Conservation (phyloP, 2,329 filamentous ascomycete genomes). For the Alternaria brassicicola region DNA sequence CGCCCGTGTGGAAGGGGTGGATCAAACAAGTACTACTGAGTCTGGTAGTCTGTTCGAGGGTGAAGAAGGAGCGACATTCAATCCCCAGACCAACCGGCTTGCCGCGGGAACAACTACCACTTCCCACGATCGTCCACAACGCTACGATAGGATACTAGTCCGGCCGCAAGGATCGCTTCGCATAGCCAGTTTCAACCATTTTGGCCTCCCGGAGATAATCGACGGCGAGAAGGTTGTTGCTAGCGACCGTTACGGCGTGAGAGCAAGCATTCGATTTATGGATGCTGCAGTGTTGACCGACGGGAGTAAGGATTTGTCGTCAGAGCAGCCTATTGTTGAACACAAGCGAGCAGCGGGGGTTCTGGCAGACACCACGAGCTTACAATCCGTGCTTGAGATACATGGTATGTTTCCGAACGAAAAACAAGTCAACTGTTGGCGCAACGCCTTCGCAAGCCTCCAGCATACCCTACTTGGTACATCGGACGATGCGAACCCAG, state of each 20-base stretch:
- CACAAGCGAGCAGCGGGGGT: slow-evolving; percentile 14
- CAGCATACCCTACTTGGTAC: slow-evolving; percentile 52
- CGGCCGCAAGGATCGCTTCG: slow-evolving; percentile 51
- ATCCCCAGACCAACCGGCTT: slow-evolving; percentile 63
- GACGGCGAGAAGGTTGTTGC: slow-evolving; percentile 27
- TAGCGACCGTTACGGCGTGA: slow-evolving; percentile 63
- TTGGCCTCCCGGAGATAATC: slow-evolving; percentile 55
- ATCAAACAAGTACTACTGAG: slow-evolving; percentile 41
- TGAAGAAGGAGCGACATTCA: slow-evolving; percentile 69
- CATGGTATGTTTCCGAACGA: slow-evolving; percentile 55
- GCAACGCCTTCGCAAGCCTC: slow-evolving; percentile 56
- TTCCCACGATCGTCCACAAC: slow-evolving; percentile 65
- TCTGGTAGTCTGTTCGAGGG: slow-evolving; percentile 57
- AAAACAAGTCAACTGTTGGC: slow-evolving; percentile 52
- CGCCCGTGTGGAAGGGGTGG: slow-evolving; percentile 53
- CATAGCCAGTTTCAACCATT: slow-evolving; percentile 61
- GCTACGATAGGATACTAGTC: slow-evolving; percentile 69
- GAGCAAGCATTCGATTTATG: slow-evolving; percentile 44
- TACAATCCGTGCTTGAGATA: slow-evolving; percentile 21
- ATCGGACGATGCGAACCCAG: slow-evolving; percentile 13
- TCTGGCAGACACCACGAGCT: slow-evolving; percentile 13
- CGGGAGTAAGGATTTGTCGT: neutral
- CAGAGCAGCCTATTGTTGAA: slow-evolving; percentile 17
- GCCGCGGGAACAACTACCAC: slow-evolving; percentile 61
- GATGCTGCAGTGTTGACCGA: neutral